Evolutionary conservation across 177 flowering plant species (phyloP).

Genomic region (Vitis hybrid): DNA sequence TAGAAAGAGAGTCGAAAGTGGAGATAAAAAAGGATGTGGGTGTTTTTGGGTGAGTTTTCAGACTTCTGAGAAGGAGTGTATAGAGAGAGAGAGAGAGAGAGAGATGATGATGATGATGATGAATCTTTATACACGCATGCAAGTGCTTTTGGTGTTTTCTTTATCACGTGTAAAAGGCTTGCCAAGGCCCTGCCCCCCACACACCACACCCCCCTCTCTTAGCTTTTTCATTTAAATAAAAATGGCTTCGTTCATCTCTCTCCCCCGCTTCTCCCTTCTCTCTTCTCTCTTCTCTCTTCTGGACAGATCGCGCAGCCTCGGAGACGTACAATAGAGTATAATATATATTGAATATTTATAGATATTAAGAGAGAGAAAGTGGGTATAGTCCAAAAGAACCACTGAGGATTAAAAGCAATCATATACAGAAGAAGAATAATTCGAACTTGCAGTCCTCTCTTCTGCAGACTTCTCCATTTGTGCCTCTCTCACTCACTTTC

Average conservation of each 20-base stretch:
- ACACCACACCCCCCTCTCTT: neutral
- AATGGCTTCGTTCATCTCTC: conserved; percentile 5
- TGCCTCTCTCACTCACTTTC: conserved; percentile 10
- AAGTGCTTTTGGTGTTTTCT: conserved; percentile 63
- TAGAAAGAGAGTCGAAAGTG: conserved; percentile 19
- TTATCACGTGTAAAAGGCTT: conserved; percentile 84
- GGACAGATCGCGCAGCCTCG: conserved; percentile 45
- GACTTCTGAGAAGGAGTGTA: conserved; percentile 11
- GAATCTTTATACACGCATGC: conserved; percentile 80
- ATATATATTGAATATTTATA: neutral
- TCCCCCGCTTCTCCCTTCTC: conserved; percentile 10
- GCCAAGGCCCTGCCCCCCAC: conserved; percentile 16
- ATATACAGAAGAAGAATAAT: conserved; percentile 64
- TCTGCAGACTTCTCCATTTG: conserved; percentile 26
- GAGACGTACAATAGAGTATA: conserved; percentile 23
- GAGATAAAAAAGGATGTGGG: conserved; percentile 14
- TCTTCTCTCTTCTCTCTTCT: conserved; percentile 20
- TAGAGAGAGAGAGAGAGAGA: conserved; percentile 7
- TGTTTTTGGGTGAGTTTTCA: conserved; percentile 19
- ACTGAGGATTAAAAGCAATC: conserved; percentile 37
- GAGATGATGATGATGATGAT: conserved; percentile 39
- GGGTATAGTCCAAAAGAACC: conserved; percentile 33
- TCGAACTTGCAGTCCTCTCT: conserved; percentile 58
- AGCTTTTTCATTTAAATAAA: conserved; percentile 11
- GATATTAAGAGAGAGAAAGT: conserved; percentile 14